These are phyloP conservation scores for Malus hybrid DNA, from an alignment of 331 rosid genomes.

Conservation along the genomic window DNA sequence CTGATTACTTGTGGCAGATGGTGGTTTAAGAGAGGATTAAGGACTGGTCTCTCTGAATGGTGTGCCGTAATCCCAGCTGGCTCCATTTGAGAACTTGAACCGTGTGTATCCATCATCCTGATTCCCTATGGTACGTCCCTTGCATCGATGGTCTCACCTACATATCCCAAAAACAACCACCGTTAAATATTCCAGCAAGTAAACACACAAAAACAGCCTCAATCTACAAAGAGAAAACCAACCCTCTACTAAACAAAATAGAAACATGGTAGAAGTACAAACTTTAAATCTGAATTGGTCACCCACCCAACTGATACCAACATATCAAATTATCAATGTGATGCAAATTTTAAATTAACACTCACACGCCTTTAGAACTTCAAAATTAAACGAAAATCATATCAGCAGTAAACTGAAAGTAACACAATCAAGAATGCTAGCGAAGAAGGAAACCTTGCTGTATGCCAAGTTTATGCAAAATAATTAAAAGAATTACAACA, in stretches of 20 bases:
- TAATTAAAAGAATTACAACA: too few species aligned
- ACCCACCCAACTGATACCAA: not conserved
- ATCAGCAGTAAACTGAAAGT: too few species aligned
- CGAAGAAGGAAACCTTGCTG: too few species aligned
- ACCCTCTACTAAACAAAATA: not conserved
- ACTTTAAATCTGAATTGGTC: not conserved
- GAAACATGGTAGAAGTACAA: not conserved
- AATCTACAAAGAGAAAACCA: not conserved
- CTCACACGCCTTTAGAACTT: too few species aligned
- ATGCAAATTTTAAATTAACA: too few species aligned
- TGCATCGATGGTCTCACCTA: slow-evolving; percentile 61
- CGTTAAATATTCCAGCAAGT: not conserved
- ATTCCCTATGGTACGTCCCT: slow-evolving; percentile 40
- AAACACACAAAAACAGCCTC: not conserved
- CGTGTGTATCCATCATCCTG: slow-evolving; percentile 67
- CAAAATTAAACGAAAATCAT: too few species aligned
- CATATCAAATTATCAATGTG: too few species aligned
- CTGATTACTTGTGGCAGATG: slow-evolving; percentile 43
- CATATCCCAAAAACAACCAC: slow-evolving; percentile 1
- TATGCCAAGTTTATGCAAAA: too few species aligned
- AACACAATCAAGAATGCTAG: too few species aligned
- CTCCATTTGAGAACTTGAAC: slow-evolving; percentile 66
- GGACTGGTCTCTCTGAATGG: slow-evolving; percentile 59
- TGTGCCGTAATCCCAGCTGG: slow-evolving; percentile 50
- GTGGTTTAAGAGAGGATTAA: slow-evolving; percentile 59